phyloP scores from a whole-genome alignment of 169 alveolate genomes.

The Eimeria sp. region DNA sequence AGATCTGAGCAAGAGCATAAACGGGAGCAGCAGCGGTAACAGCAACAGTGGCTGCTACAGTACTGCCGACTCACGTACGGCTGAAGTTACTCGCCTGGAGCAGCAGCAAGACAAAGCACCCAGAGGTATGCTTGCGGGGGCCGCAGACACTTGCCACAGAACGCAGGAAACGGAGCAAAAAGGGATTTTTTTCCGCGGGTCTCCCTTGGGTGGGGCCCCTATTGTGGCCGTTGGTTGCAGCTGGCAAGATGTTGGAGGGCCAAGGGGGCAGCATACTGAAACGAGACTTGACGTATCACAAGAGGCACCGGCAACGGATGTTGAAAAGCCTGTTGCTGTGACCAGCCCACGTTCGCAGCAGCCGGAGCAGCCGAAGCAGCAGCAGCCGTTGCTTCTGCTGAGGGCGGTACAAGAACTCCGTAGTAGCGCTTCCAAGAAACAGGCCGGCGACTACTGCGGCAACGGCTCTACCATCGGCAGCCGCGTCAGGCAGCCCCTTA shows the following conservation, averaged over 20 bases:
- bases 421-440: conserved; percentile 1
- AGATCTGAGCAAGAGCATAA: background rate
- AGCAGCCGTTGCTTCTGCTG: conserved; percentile 24
- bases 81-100: conserved; percentile 18
- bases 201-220: background rate
- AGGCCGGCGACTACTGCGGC: background rate
- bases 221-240: background rate
- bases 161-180: background rate
- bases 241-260: background rate
- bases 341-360: background rate
- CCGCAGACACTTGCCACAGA: background rate
- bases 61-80: background rate
- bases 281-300: background rate
- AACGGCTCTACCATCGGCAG: background rate
- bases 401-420: background rate
- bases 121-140: background rate
- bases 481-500: conserved; percentile 3
- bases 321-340: background rate
- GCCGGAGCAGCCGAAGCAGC: conserved; percentile 4
- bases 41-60: conserved; percentile 25
- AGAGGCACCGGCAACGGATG: background rate
- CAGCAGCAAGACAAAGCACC: conserved; percentile 40
- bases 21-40: conserved; percentile 37
- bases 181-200: background rate
- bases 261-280: conserved; percentile 7